Conservation (phyloP, 2,329 filamentous ascomycete genomes). For the Penicillium thymicola region DNA sequence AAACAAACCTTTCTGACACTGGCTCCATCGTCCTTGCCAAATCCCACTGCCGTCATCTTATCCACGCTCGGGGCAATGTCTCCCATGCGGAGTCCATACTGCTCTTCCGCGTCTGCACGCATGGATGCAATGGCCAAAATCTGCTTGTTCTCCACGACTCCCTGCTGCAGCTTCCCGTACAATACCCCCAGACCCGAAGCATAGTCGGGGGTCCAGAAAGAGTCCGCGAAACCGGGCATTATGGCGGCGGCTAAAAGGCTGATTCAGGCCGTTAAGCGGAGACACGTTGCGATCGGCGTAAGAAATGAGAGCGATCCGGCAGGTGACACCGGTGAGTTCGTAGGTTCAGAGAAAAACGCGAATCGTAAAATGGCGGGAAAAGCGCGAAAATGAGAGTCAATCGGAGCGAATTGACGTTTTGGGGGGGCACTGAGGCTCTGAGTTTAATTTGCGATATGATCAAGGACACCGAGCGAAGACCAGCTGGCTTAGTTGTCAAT, state of each 20-base stretch:
- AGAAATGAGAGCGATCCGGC: not conserved
- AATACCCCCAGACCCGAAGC: conserved; percentile 91
- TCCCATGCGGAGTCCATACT: conserved; percentile 74
- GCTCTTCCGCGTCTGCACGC: conserved; percentile 92
- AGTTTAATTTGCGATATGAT: not conserved
- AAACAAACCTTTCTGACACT: conserved; percentile 81
- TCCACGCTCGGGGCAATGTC: conserved; percentile 82
- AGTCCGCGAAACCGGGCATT: conserved; percentile 89
- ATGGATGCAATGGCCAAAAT: conserved; percentile 85
- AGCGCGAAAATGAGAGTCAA: not conserved
- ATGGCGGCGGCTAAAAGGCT: conserved; percentile 34
- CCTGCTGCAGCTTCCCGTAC: conserved; percentile 95
- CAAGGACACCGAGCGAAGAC: conserved; percentile 2
- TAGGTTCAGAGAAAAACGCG: not conserved
- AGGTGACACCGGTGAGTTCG: not conserved
- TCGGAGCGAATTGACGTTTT: conserved; percentile 1
- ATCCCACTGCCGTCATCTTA: conserved; percentile 71
- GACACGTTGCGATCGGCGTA: not conserved
- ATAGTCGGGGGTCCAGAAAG: conserved; percentile 98
- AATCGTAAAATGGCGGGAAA: not conserved
- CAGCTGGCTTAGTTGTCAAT: conserved; percentile 1
- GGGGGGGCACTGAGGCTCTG: not conserved
- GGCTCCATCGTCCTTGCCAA: conserved; percentile 87
- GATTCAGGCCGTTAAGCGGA: not conserved
- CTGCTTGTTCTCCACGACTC: conserved; percentile 91